Conservation (phyloP, 495 filamentous ascomycete genomes). For the Lentithecium fluviatile region DNA sequence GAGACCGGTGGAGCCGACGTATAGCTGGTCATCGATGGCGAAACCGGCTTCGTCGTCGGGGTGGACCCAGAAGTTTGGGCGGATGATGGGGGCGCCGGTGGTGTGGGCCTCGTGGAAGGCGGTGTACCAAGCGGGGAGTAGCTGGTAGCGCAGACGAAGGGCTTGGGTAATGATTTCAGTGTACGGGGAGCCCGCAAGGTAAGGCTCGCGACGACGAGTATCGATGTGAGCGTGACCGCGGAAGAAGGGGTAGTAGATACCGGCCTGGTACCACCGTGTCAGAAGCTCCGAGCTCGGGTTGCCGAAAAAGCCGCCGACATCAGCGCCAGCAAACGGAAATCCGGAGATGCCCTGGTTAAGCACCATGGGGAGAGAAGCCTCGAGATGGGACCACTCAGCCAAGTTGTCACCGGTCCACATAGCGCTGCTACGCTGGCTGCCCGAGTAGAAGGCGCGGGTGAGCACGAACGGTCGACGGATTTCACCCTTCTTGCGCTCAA, state of each 20-base stretch:
- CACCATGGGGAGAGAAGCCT: slow-evolving; percentile 84
- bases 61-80: slow-evolving; percentile 88
- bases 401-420: slow-evolving; percentile 99
- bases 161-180: slow-evolving; percentile 82
- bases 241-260: slow-evolving; percentile 98
- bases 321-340: slow-evolving; percentile 91
- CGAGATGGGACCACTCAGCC: slow-evolving; percentile 88
- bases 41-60: slow-evolving; percentile 85
- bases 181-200: slow-evolving; percentile 81
- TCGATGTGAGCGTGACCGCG: slow-evolving; percentile 97
- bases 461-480: slow-evolving; percentile 82
- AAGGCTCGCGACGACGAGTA: slow-evolving; percentile 89
- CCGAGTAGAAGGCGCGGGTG: slow-evolving; percentile 87
- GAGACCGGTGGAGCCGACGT: slow-evolving; percentile 80
- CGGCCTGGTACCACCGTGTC: slow-evolving; percentile 93
- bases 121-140: slow-evolving; percentile 95
- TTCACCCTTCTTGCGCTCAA: slow-evolving; percentile 77
- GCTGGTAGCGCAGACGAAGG: slow-evolving; percentile 80
- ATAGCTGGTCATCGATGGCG: slow-evolving; percentile 88
- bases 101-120: slow-evolving; percentile 86
- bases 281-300: slow-evolving; percentile 89
- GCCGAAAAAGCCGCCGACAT: slow-evolving; percentile 97
- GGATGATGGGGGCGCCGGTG: slow-evolving; percentile 80
- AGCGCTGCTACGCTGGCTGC: slow-evolving; percentile 82
- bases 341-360: slow-evolving; percentile 87